phyloP scores from a whole-genome alignment of 2,329 filamentous ascomycete genomes.

The Penicillium crustosum region DNA sequence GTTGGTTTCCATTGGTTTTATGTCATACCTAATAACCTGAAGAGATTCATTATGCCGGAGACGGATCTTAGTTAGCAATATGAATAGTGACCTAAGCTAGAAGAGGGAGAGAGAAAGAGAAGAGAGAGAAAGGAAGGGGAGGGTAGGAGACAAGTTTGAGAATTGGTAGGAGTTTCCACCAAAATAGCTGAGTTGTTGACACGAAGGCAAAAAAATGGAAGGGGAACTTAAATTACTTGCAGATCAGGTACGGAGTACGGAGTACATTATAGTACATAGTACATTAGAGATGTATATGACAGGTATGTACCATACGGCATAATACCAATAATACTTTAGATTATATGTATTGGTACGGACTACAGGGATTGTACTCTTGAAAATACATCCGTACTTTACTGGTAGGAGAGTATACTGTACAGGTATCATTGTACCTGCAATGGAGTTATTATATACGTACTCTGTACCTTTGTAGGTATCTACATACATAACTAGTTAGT shows the following conservation, averaged over 20 bases:
- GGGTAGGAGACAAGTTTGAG: constrained; percentile 3
- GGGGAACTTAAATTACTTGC: constrained; percentile 16
- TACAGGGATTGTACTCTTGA: too few species aligned
- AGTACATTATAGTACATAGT: too few species aligned
- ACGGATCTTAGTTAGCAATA: background rate
- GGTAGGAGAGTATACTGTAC: too few species aligned
- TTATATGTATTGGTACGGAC: too few species aligned
- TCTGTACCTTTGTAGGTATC: too few species aligned
- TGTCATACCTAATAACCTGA: constrained; percentile 62
- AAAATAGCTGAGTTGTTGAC: constrained; percentile 36
- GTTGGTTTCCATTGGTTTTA: background rate
- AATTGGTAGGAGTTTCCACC: background rate
- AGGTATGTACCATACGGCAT: too few species aligned
- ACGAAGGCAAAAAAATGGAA: constrained; percentile 38
- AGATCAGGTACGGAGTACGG: constrained; percentile 15
- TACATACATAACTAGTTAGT: too few species aligned
- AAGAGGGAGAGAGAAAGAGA: background rate
- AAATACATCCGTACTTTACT: too few species aligned
- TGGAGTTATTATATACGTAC: too few species aligned
- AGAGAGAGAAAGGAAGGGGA: background rate
- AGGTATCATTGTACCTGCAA: too few species aligned
- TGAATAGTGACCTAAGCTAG: background rate
- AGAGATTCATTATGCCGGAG: constrained; percentile 63
- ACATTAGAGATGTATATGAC: too few species aligned
- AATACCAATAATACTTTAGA: too few species aligned